Percentiles rank a stretch among this genome's conserved stretches.
phyloP scores from a whole-genome alignment of 2,329 filamentous ascomycete species.

The Hypomyces rosellus region DNA sequence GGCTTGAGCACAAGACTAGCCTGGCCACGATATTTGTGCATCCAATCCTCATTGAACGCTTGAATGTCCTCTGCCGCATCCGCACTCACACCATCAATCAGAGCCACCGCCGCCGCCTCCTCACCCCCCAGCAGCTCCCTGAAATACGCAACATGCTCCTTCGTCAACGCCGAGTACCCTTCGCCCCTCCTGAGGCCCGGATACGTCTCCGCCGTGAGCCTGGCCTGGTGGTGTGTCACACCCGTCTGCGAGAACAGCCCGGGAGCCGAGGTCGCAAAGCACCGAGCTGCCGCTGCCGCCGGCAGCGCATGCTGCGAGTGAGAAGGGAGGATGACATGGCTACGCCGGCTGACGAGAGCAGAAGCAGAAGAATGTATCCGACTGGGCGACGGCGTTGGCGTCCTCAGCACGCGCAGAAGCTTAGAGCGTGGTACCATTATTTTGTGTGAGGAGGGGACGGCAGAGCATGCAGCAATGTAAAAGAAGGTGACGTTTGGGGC shows the following conservation, averaged over 20 bases:
- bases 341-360: constrained; percentile 5
- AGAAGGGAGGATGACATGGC: background rate
- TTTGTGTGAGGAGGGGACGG: background rate
- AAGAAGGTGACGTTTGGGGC: background rate
- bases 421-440: constrained; percentile 16
- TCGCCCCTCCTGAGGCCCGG: constrained; percentile 75
- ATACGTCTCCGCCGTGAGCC: constrained; percentile 81
- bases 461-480: background rate
- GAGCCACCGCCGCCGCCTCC: constrained; percentile 55
- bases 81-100: constrained; percentile 72
- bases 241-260: constrained; percentile 21
- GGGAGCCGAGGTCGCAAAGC: constrained; percentile 25
- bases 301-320: no score
- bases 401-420: constrained; percentile 14
- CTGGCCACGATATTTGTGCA: constrained; percentile 96
- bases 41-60: constrained; percentile 95
- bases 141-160: constrained; percentile 79
- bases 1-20: constrained; percentile 83
- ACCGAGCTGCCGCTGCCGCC: constrained; percentile 11
- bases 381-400: constrained; percentile 5
- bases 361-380: background rate
- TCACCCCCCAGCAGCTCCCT: constrained; percentile 70
- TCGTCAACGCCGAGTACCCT: constrained; percentile 66
- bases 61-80: constrained; percentile 72
- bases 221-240: constrained; percentile 28